Conservation (phyloP, 2,329 filamentous ascomycete genomes). For the Neofusicoccum umdonicola region DNA sequence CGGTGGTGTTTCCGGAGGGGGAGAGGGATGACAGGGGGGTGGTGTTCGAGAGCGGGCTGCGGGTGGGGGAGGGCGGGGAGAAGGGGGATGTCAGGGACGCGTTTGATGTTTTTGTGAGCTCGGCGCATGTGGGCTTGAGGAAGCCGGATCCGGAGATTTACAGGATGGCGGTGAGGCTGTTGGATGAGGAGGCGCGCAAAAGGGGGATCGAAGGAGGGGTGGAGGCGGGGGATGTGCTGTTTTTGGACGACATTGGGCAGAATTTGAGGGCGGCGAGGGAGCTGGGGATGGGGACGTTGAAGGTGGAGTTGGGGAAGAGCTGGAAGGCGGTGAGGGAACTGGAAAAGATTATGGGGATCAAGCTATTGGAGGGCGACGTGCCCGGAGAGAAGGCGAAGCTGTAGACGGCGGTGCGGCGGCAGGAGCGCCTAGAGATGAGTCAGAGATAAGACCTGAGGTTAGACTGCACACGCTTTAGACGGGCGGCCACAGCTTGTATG, state of each 20-base stretch:
- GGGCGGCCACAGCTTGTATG: too few species aligned
- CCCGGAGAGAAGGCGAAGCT: neutral
- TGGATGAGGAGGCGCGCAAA: neutral
- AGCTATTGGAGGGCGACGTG: constrained; percentile 37
- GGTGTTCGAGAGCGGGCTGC: constrained; percentile 24
- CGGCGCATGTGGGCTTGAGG: constrained; percentile 79
- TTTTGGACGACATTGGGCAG: constrained; percentile 91
- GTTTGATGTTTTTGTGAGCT: constrained; percentile 87
- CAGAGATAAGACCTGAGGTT: neutral
- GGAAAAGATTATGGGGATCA: constrained; percentile 70
- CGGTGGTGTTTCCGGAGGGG: constrained; percentile 74
- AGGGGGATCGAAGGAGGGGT: constrained; percentile 54
- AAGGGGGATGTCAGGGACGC: constrained; percentile 24
- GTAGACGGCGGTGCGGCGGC: neutral
- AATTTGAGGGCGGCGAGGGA: constrained; percentile 79
- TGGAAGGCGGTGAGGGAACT: constrained; percentile 80
- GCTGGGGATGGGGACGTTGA: constrained; percentile 77
- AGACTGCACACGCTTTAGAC: too few species aligned
- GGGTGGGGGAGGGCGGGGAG: neutral
- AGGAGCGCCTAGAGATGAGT: too few species aligned
- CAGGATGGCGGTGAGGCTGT: constrained; percentile 59
- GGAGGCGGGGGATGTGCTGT: constrained; percentile 65
- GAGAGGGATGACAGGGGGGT: constrained; percentile 62
- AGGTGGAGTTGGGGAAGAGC: constrained; percentile 74
- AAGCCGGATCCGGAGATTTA: constrained; percentile 89